Conservation (phyloP, 495 filamentous ascomycete species). For the Hyaloscypha variabilis region DNA sequence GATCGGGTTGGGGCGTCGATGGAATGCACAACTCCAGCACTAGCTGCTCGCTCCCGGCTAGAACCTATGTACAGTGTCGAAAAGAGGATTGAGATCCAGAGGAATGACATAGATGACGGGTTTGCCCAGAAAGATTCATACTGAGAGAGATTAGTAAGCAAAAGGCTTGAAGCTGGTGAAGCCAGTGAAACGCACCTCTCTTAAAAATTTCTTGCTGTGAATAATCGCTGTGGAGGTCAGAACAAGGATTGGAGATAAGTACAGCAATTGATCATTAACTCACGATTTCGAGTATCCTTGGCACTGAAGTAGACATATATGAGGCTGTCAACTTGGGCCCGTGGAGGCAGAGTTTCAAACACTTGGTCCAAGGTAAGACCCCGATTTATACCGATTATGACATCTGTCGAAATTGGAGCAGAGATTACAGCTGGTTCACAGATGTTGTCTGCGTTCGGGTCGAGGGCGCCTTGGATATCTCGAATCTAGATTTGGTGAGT, state of each 20-base stretch:
- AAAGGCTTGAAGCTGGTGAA: not conserved
- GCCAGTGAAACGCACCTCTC: conserved; percentile 19
- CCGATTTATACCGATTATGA: conserved; percentile 54
- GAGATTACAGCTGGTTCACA: conserved; percentile 39
- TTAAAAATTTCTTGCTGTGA: conserved; percentile 43
- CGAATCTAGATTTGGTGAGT: conserved; percentile 57
- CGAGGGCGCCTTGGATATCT: conserved; percentile 87
- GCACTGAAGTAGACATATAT: conserved; percentile 52
- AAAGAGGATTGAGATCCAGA: conserved; percentile 38
- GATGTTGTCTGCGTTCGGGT: conserved; percentile 49
- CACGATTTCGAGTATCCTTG: conserved; percentile 45
- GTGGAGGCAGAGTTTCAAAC: conserved; percentile 49
- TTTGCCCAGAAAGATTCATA: conserved; percentile 50
- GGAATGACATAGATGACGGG: conserved; percentile 28
- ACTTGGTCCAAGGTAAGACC: conserved; percentile 65
- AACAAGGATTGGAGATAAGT: conserved; percentile 16
- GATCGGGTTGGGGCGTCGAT: conserved; percentile 45
- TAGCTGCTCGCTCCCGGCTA: conserved; percentile 60
- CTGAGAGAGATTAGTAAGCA: conserved; percentile 45
- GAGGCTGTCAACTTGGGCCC: conserved; percentile 40
- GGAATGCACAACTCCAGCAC: conserved; percentile 70
- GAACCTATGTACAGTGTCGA: conserved; percentile 69
- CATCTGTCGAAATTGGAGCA: not conserved
- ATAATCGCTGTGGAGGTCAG: too few relatives aligned
- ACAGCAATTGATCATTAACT: not conserved